These are phyloP conservation scores for Colletotrichum karsti DNA, from an alignment of 2,329 filamentous ascomycete genomes.

Conservation along the genomic window DNA sequence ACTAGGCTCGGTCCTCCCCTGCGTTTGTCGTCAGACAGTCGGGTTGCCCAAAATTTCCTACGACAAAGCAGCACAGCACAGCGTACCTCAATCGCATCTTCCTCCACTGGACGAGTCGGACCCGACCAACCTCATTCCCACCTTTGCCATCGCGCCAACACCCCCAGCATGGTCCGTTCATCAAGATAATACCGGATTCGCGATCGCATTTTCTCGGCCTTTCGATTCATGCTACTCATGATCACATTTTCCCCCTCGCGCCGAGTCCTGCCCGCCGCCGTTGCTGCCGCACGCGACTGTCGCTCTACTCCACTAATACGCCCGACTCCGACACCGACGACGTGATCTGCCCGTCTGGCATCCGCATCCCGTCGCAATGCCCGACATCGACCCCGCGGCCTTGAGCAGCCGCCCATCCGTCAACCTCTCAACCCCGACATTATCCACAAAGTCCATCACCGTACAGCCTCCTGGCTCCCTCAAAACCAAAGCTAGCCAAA, in stretches of 20 bases:
- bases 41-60: conserved; percentile 46
- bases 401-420: conserved; percentile 71
- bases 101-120: conserved; percentile 29
- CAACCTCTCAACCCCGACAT: conserved; percentile 66
- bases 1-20: conserved; percentile 31
- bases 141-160: conserved; percentile 48
- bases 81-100: conserved; percentile 25
- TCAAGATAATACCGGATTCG: conserved; percentile 48
- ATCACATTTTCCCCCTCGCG: conserved; percentile 49
- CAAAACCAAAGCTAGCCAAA: conserved; percentile 69
- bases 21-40: conserved; percentile 33
- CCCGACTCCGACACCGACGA: conserved; percentile 12
- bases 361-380: conserved; percentile 54
- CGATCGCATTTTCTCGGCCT: conserved; percentile 51
- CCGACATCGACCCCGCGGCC: conserved; percentile 76
- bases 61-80: conserved; percentile 32
- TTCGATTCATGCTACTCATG: conserved; percentile 54
- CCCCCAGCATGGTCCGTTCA: conserved; percentile 52
- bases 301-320: conserved; percentile 28
- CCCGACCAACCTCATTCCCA: conserved; percentile 32
- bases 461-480: conserved; percentile 56
- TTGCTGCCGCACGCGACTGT: conserved; percentile 55
- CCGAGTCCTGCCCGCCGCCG: conserved; percentile 43
- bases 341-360: conserved; percentile 26
- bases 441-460: conserved; percentile 66